A percentile compares a stretch with the other conserved stretches of the same genome.
phyloP scores from a whole-genome alignment of 1,139 yeast genomes.

The Pneumocystis murina region DNA sequence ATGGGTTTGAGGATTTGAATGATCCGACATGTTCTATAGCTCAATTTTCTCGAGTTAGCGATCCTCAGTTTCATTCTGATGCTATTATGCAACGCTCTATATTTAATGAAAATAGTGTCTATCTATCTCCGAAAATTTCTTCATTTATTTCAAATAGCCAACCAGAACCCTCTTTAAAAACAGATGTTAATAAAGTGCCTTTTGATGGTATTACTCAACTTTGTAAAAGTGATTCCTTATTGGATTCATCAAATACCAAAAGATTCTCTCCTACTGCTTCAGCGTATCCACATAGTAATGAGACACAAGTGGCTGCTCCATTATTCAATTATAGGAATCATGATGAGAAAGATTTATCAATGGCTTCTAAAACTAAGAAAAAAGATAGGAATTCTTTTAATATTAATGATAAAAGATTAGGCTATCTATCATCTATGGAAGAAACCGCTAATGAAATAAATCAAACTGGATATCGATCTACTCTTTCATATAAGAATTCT shows the following conservation, averaged over 20 bases:
- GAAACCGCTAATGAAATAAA: not conserved
- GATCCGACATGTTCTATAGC: slow-evolving; percentile 10
- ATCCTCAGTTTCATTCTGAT: slow-evolving; percentile 14
- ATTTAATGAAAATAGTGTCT: not conserved
- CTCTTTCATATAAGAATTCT: not conserved
- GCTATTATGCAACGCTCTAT: not conserved
- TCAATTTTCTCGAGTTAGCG: slow-evolving; percentile 11
- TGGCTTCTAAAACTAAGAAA: not conserved
- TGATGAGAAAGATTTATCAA: not conserved
- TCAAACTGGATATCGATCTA: not conserved
- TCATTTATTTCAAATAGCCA: not conserved
- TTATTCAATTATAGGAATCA: not conserved
- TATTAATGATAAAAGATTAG: not conserved
- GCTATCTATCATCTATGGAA: not conserved
- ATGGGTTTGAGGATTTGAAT: slow-evolving; percentile 7
- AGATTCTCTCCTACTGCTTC: slow-evolving; percentile 5
- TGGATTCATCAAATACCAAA: not conserved
- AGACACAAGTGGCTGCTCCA: not conserved
- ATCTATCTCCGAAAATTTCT: not conserved
- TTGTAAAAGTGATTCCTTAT: slow-evolving; percentile 8
- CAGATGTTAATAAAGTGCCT: slow-evolving; percentile 6
- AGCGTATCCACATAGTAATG: not conserved
- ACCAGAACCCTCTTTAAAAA: not conserved
- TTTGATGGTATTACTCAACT: slow-evolving; percentile 12
- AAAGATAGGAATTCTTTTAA: not conserved